Percentiles rank a stretch among this genome's conserved stretches.
phyloP scores from a whole-genome alignment of 169 alveolate species.

The Cryptosporidium baileyi region DNA sequence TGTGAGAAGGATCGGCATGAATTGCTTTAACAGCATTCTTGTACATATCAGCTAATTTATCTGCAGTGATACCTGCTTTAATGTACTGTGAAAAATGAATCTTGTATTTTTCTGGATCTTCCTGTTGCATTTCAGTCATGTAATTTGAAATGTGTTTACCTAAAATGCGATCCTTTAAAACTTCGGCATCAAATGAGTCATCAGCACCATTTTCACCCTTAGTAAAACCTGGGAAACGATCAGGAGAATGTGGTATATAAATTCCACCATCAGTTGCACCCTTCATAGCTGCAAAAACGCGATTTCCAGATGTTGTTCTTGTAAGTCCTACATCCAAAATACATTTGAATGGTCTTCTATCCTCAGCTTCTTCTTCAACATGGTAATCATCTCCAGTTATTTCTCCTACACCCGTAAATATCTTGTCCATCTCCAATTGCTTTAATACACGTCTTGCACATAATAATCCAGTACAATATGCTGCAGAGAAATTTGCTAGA shows the following conservation, averaged over 20 bases:
- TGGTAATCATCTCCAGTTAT: slow-evolving; percentile 96
- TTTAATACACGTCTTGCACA: slow-evolving; percentile 97
- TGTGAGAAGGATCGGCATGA: slow-evolving; percentile 89
- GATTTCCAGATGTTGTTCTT: slow-evolving; percentile 98
- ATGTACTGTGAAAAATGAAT: slow-evolving; percentile 94
- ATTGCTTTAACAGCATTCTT: slow-evolving; percentile 95
- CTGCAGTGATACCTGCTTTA: slow-evolving; percentile 90
- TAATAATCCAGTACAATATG: slow-evolving; percentile 98
- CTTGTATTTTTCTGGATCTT: slow-evolving; percentile 94
- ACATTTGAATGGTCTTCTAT: slow-evolving; percentile 98
- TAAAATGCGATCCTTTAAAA: slow-evolving; percentile 96
- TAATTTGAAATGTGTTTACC: slow-evolving; percentile 97
- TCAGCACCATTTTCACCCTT: slow-evolving; percentile 86
- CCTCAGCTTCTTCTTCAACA: slow-evolving; percentile 91
- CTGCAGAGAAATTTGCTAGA: slow-evolving; percentile 98
- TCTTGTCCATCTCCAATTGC: slow-evolving; percentile 89
- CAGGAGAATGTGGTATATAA: slow-evolving; percentile 98
- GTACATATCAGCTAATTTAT: slow-evolving; percentile 95
- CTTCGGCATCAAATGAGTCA: slow-evolving; percentile 95
- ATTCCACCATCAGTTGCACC: slow-evolving; percentile 99
- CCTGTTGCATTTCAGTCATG: slow-evolving; percentile 95
- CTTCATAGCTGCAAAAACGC: slow-evolving; percentile 99
- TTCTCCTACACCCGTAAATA: slow-evolving; percentile 92
- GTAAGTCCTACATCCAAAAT: slow-evolving; percentile 98
- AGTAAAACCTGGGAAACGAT: slow-evolving; percentile 98